Base-by-base conservation (phyloP, 169 alveolate species). In the Condylostoma magnum region DNA sequence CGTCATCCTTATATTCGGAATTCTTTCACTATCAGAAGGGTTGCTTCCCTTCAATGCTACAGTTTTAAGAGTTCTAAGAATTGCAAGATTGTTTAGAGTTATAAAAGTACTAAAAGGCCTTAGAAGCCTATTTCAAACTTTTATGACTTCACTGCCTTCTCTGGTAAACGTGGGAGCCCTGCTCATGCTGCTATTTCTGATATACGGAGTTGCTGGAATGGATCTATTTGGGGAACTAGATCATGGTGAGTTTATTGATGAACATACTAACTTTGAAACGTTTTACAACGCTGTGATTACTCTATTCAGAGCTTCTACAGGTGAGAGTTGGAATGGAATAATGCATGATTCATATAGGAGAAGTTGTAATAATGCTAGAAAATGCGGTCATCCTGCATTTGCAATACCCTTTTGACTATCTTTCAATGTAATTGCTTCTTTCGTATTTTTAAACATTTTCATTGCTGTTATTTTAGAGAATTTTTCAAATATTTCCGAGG, bases 131-230 rank as follows among this genome's bases (percentile, higher is more conserved):
- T 72, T 72, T n/a, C 31, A 54, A 20, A 71, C 80, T 18, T 37
- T 57, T n/a, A 22, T 72, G 22, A 46, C 47, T 3, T 34, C 76
- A 0, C 56, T 57, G 0, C 81, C 81, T 38, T 36, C 58, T 31
- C 52, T 73, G 47, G 34, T 50, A 20, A 72, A 72, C 43, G 54
- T 56, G n/a, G 80, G 85, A 22, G 63, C 79, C 10, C 60, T 92
- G 2, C 74, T 92, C 72, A 57, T 85, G 34, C 63, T 92, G 30
- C 72, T 92, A 37, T 82, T 70, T 53, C 85, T 85, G 57, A 80
- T 86, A n/a, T 89, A 85, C 60, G 80, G 93, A 44, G 85, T 87
- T 27, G 82, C 90, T 10, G 95, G 94, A 25, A 79, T 80, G 67
- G 84, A 77, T 66, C 69, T 87, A 31, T 91, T 77, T 56, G 92